Percentiles rank a stretch among this genome's conserved stretches.
Evolutionary conservation across 305 asterid genomes (phyloP).

Genomic region (Salvia sclarea): DNA sequence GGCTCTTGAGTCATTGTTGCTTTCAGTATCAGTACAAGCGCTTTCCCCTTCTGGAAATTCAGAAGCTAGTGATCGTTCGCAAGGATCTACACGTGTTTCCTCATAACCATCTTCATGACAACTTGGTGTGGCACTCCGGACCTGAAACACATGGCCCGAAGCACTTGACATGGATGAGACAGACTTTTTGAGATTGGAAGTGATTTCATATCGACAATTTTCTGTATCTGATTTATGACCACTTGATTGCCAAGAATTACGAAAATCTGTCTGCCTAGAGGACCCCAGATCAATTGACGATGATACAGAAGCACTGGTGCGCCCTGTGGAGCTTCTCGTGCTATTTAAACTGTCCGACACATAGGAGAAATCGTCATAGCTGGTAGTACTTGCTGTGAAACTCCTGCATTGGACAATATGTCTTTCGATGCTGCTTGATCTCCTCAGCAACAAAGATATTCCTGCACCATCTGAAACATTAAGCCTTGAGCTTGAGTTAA

Average conservation of each 20-base stretch:
- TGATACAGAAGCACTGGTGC: constrained; percentile 68
- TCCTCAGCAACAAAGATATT: constrained; percentile 65
- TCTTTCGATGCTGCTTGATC: constrained; percentile 57
- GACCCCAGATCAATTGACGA: constrained; percentile 83
- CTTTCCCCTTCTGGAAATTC: constrained; percentile 56
- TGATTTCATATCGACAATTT: constrained; percentile 50
- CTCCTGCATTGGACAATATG: constrained; percentile 72
- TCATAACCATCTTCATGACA: constrained; percentile 53
- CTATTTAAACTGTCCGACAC: constrained; percentile 70
- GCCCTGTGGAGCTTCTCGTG: constrained; percentile 79
- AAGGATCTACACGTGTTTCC: constrained; percentile 38
- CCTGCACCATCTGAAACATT: constrained; percentile 63
- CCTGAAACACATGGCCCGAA: constrained; percentile 54
- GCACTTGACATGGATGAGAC: constrained; percentile 76
- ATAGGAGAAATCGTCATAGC: constrained; percentile 76
- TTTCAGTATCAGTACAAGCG: constrained; percentile 51
- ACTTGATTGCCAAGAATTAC: constrained; percentile 56
- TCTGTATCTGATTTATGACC: constrained; percentile 65
- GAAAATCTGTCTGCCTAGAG: constrained; percentile 53
- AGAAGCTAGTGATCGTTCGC: constrained; percentile 42
- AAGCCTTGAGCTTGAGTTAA: constrained; percentile 39
- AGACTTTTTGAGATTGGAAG: constrained; percentile 60
- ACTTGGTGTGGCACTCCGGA: constrained; percentile 46
- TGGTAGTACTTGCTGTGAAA: constrained; percentile 64
- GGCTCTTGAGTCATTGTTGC: constrained; percentile 42